A percentile compares a stretch with the other conserved stretches of the same genome.
Evolutionary conservation across 2,329 filamentous ascomycete genomes (phyloP).

Genomic region (Penicillium sclerotiorum): DNA sequence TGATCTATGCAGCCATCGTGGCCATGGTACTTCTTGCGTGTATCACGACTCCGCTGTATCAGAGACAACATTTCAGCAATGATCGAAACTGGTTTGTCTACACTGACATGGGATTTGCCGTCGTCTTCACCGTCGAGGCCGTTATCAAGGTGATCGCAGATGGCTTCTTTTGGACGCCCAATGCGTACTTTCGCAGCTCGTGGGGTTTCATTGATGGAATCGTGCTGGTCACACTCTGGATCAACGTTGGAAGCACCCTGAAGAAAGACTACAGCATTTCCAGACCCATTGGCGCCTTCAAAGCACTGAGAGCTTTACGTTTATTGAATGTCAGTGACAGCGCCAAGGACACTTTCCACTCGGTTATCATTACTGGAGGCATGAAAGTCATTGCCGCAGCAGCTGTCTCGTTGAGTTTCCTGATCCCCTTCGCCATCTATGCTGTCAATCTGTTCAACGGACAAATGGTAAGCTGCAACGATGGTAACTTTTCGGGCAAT

Average conservation of each 20-base stretch:
- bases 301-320: constrained; percentile 86
- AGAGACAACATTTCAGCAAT: constrained; percentile 76
- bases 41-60: constrained; percentile 90
- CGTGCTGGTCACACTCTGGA: constrained; percentile 90
- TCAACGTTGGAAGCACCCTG: constrained; percentile 85
- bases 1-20: constrained; percentile 91
- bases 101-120: constrained; percentile 86
- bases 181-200: constrained; percentile 93
- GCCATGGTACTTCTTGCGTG: constrained; percentile 98
- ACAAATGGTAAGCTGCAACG: constrained; percentile 78
- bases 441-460: constrained; percentile 91
- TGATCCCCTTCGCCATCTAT: constrained; percentile 97
- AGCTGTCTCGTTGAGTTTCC: constrained; percentile 88
- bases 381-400: constrained; percentile 92
- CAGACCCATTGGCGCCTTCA: constrained; percentile 92
- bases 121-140: constrained; percentile 83
- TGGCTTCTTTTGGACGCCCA: constrained; percentile 93
- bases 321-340: constrained; percentile 95
- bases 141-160: constrained; percentile 92
- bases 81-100: constrained; percentile 92
- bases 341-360: constrained; percentile 93
- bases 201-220: constrained; percentile 96
- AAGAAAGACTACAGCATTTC: constrained; percentile 82
- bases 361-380: constrained; percentile 87
- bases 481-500: constrained; percentile 60